These are phyloP conservation scores for Vaccinium vitisidaea DNA, from an alignment of 148 eudicot genomes.

Conservation along the genomic window DNA sequence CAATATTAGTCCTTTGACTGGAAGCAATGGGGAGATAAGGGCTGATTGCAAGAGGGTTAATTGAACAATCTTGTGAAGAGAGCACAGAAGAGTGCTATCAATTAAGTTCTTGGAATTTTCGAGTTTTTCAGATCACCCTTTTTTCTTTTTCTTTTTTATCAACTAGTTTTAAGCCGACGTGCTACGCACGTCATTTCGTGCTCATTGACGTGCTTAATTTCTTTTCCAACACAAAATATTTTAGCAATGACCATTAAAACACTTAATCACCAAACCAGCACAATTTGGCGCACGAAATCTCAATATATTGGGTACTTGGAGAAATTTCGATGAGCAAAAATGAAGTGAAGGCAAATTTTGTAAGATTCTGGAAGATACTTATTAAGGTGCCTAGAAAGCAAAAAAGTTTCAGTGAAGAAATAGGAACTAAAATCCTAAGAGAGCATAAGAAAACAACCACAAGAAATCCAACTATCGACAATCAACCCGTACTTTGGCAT, in stretches of 20 bases:
- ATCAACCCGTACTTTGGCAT: background rate
- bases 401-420: background rate
- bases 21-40: slow-evolving; percentile 33
- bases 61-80: background rate
- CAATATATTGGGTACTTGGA: no score
- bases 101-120: background rate
- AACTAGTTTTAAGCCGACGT: background rate
- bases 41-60: slow-evolving; percentile 20
- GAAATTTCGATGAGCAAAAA: background rate
- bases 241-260: no score
- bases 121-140: no score
- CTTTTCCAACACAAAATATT: no score
- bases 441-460: background rate
- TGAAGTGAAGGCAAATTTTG: no score
- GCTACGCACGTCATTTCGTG: no score
- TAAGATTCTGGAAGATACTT: background rate
- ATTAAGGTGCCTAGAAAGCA: background rate
- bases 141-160: background rate
- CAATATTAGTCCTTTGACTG: slow-evolving; percentile 23
- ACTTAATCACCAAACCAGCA: no score
- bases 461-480: background rate
- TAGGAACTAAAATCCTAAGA: background rate
- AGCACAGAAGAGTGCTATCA: background rate
- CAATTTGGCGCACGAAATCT: no score
- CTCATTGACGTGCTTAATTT: no score